Base-by-base conservation (phyloP, 495 filamentous ascomycete species). In the Aspergillus avenaceus region DNA sequence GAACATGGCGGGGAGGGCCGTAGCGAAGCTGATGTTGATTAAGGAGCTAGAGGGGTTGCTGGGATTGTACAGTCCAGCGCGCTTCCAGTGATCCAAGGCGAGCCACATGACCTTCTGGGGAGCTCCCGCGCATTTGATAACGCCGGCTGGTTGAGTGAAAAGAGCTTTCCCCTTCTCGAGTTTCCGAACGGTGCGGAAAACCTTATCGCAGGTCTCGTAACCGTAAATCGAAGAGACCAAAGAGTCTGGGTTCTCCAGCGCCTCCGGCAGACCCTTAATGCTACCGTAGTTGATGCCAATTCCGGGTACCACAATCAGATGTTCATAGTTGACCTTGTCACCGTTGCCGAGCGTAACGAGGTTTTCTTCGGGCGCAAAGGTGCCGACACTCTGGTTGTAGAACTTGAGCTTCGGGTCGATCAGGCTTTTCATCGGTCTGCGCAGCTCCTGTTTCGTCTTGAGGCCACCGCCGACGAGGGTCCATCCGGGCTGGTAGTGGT, bases 91-190 rank as follows among this genome's bases (percentile, higher is more conserved):
- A 41, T 84, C 81, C 45, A 85, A 67, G 0, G 84, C 83, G 24
- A 87, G 76, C 84, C 84, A 87, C 82, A 86, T 80, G 61, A 79
- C 69, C 66, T 87, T 87, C 56, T 87, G 84, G 7, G 84, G 84
- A 0, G 83, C 84, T 23, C 84, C 84, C 2, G 84, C 84, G 53
- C 84, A 87, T 62, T 87, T 87, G 58, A 87, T 72, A 18, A 79
- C 65, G 34, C 84, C 84, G 1, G 78, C 70, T 6, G 84, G 84
- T 59, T 86, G 82, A 7, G 83, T 86, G 74, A 87, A 87, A 50
- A 86, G 75, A 22, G 83, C 84, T n/a, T 61, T 65, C 4, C 84
- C 83, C 45, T 74, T 70, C 47, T 74, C 59, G 43, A 86, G 68
- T 41, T 67, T 71, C 49, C 82, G 56, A 32, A 87, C 74, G 3